phyloP scores from a whole-genome alignment of 805 yeast genomes.

The Pichia manshurica region DNA sequence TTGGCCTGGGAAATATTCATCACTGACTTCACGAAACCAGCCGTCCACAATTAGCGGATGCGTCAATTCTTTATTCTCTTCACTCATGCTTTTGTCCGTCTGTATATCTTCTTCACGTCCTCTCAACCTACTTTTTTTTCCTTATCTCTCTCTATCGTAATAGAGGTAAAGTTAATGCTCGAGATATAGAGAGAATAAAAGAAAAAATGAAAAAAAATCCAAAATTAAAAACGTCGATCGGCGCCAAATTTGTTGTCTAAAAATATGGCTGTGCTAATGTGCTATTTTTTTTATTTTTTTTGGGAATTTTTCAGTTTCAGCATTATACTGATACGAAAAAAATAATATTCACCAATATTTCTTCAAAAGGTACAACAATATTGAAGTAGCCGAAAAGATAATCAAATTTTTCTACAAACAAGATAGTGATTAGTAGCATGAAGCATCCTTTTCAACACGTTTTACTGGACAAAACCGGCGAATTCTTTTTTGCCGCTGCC shows the following conservation, averaged over 20 bases:
- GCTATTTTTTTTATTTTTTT: neutral
- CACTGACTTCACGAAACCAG: constrained; percentile 79
- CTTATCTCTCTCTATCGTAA: neutral
- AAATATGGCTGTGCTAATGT: neutral
- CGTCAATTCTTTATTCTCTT: constrained; percentile 19
- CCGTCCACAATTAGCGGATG: constrained; percentile 54
- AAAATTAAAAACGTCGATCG: neutral
- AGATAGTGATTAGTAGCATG: no score
- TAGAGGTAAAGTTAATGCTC: no score
- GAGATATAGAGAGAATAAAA: neutral
- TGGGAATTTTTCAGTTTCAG: no score
- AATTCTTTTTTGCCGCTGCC: constrained; percentile 48
- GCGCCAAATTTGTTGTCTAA: no score
- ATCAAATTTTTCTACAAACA: no score
- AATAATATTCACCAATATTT: no score
- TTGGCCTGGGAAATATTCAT: constrained; percentile 80
- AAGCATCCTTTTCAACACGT: constrained; percentile 70
- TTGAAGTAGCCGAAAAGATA: no score
- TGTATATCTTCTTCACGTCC: no score
- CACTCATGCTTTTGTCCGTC: no score
- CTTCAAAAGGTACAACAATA: no score
- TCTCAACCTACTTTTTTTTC: no score
- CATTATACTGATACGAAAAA: neutral
- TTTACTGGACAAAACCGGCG: constrained; percentile 39
- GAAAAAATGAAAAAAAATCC: neutral